These are phyloP conservation scores for Pseudozyma sp. DNA, from an alignment of 1,284 basidiomycete genomes.

Conservation along the genomic window DNA sequence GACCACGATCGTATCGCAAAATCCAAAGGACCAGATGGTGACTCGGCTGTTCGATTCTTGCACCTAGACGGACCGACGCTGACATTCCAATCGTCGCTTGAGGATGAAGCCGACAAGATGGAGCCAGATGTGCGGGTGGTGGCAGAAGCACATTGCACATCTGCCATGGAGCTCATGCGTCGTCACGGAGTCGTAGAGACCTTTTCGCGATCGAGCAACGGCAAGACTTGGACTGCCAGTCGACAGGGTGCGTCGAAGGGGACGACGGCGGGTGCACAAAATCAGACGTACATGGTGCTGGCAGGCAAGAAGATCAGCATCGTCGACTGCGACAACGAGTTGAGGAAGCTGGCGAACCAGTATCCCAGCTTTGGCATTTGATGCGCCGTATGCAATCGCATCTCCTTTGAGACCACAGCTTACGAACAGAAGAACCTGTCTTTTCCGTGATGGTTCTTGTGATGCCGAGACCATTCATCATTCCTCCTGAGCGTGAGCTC, in stretches of 20 bases:
- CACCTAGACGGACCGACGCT: slow-evolving; percentile 39
- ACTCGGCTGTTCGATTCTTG: slow-evolving; percentile 21
- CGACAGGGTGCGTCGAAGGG: slow-evolving; percentile 6
- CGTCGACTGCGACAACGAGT: slow-evolving; percentile 44
- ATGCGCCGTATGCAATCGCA: background rate
- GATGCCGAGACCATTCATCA: too few relatives aligned
- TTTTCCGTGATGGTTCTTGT: too few relatives aligned
- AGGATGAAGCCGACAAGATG: slow-evolving; percentile 9
- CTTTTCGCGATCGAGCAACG: slow-evolving; percentile 48
- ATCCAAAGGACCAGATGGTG: slow-evolving; percentile 1
- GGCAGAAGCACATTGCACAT: slow-evolving; percentile 39
- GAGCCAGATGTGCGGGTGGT: slow-evolving; percentile 36
- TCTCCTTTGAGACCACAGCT: too few relatives aligned
- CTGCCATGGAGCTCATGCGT: slow-evolving; percentile 36
- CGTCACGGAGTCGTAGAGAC: slow-evolving; percentile 40
- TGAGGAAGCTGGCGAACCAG: slow-evolving; percentile 43
- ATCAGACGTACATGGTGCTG: slow-evolving; percentile 48
- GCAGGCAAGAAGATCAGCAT: slow-evolving; percentile 51
- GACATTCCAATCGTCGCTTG: slow-evolving; percentile 33
- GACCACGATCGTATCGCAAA: slow-evolving; percentile 27
- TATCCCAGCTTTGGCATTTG: slow-evolving; percentile 52
- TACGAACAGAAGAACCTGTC: too few relatives aligned
- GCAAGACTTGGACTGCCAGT: slow-evolving; percentile 46
- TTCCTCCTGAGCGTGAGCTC: too few relatives aligned
- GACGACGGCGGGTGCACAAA: background rate